Percentiles rank a stretch among this genome's conserved stretches.
These are phyloP conservation scores for Zea mays DNA, from an alignment of 176 grass and related monocot genomes.

Conservation along the genomic window DNA sequence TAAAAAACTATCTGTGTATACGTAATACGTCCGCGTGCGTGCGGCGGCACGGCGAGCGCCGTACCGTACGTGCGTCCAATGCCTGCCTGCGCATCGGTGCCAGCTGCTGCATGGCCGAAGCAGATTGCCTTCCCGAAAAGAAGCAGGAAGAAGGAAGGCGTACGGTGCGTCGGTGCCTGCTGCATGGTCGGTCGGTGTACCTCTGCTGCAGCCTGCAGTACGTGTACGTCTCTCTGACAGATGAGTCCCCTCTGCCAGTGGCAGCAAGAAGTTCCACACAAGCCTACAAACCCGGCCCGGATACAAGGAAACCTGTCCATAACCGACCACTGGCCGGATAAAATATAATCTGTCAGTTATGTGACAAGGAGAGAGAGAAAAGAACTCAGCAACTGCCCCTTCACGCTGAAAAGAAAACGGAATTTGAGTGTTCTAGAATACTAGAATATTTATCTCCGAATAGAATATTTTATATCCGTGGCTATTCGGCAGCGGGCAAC, in stretches of 20 bases:
- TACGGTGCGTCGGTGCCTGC: background rate
- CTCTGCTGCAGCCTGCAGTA: background rate
- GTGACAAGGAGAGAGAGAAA: too few species aligned
- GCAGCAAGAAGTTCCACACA: background rate
- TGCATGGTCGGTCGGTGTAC: background rate
- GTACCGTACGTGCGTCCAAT: too few species aligned
- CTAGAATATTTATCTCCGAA: too few species aligned
- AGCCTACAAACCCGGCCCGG: background rate
- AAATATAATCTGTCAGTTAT: too few species aligned
- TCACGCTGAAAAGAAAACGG: too few species aligned
- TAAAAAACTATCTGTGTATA: too few species aligned
- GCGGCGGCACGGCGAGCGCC: too few species aligned
- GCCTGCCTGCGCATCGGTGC: too few species aligned
- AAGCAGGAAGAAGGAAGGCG: background rate
- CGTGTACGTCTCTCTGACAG: background rate
- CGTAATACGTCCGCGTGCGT: too few species aligned
- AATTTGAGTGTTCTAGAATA: too few species aligned
- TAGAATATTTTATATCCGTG: slow-evolving; percentile 23
- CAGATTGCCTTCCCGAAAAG: background rate
- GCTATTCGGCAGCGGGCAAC: background rate
- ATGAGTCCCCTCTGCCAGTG: slow-evolving; percentile 1
- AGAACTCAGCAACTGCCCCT: too few species aligned
- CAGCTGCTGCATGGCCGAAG: background rate
- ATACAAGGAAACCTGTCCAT: slow-evolving; percentile 21
- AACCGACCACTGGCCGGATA: too few species aligned